Evolutionary conservation across 1,284 basidiomycete genomes (phyloP), one percentile per base, ranked within the genome.

Genomic region (Pisolithus thermaeus): DNA sequence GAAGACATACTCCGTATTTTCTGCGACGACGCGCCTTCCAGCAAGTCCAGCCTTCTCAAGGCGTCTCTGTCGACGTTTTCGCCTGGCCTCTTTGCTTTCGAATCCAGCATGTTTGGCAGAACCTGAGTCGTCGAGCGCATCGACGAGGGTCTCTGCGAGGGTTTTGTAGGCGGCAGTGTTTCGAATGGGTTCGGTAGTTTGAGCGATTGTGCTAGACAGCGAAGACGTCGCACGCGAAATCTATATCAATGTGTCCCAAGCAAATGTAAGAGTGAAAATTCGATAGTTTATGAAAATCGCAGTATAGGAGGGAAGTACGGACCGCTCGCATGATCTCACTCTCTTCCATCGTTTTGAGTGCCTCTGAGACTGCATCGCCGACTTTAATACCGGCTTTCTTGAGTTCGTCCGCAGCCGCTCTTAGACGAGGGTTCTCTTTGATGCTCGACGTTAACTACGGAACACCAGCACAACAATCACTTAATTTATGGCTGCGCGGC

Each of bases 101-200:
- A 94, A 97, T 0, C 94, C 94, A 49, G 91, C 93, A 71, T 96
- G 91, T 61, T 92, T 89, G 5, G 92, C 90, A 56, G 84, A 90
- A 5, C 90, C 90, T 52, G 90, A 91, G 67, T 98, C 95, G 61
- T 99, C 95, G 44, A 99, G 79, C 7, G 94, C 92, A 60, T 99
- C 96, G 23, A 92, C 74, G 18, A 99, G 74, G 9, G 91, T 92
- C 48, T 96, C 90, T 2, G 92, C 83, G 25, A 99, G 76, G 0
- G 87, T 78, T 73, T 97, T 97, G 76, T 99, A 99, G 1, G 94
- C 92, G 37, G 87, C 87, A 1, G 95, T 99, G 58, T 98, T 94
- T 35, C 96, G 86, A 58, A 99, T 88, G 12, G 95, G 94, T 59
- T 92, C 90, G 2, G 93, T 96, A 7, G 91, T 87, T 50, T 84